A percentile compares a stretch with the other conserved stretches of the same genome.
Conservation (phyloP, 2,329 filamentous ascomycete species). For the Lachnellula subtilissima region DNA sequence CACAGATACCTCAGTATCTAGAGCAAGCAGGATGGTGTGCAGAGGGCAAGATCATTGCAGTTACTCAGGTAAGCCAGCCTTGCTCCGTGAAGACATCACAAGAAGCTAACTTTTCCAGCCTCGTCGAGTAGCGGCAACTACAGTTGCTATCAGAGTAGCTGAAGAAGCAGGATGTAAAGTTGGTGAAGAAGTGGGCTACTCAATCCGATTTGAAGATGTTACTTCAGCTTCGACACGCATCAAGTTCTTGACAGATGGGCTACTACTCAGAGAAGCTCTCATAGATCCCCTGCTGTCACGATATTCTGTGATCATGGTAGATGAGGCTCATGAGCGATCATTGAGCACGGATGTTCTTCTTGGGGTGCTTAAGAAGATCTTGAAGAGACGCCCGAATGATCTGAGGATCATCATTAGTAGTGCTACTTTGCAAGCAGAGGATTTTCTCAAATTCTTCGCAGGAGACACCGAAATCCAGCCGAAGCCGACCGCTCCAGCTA, state of each 20-base stretch:
- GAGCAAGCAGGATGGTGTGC: constrained; percentile 84
- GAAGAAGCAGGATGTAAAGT: constrained; percentile 83
- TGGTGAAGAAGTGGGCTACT: constrained; percentile 89
- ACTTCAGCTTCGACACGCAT: constrained; percentile 81
- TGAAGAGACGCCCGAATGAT: constrained; percentile 66
- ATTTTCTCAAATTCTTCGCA: constrained; percentile 74
- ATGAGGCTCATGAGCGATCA: constrained; percentile 92
- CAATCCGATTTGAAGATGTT: constrained; percentile 86
- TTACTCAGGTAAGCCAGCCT: constrained; percentile 71
- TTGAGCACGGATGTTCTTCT: constrained; percentile 88
- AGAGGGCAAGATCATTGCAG: constrained; percentile 74
- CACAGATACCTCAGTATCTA: constrained; percentile 89
- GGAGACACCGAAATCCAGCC: constrained; percentile 33
- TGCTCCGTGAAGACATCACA: not conserved
- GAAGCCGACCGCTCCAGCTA: constrained; percentile 31
- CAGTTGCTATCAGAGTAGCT: constrained; percentile 81
- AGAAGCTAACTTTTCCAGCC: constrained; percentile 50
- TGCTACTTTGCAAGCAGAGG: constrained; percentile 85
- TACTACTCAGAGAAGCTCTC: constrained; percentile 85
- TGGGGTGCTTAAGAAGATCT: constrained; percentile 86
- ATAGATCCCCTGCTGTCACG: constrained; percentile 86
- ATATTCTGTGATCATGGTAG: constrained; percentile 96
- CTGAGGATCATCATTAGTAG: constrained; percentile 87
- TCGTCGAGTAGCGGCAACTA: constrained; percentile 83
- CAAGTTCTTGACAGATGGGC: constrained; percentile 92